Conservation (phyloP, 306 rosid genomes). For the Lablab purpureus region DNA sequence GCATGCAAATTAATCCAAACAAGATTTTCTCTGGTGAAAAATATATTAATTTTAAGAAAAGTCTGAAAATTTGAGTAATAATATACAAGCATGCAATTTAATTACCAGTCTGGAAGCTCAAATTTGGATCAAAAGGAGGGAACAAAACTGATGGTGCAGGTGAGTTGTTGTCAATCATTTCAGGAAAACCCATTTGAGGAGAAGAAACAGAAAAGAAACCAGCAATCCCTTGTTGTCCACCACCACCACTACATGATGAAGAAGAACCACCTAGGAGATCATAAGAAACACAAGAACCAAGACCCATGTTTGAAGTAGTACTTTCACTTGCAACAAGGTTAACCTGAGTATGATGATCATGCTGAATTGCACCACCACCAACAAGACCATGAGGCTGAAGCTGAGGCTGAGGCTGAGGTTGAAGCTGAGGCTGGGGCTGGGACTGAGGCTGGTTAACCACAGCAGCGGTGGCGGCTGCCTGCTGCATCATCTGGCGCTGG, state of each 20-base stretch:
- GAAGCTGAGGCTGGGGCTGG: background rate
- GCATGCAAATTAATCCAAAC: no score
- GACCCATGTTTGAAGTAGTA: slow-evolving; percentile 16
- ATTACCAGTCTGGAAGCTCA: slow-evolving; percentile 71
- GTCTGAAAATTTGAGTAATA: no score
- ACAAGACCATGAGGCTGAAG: background rate
- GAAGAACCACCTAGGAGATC: slow-evolving; percentile 52
- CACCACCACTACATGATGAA: slow-evolving; percentile 39
- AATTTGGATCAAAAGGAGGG: slow-evolving; percentile 53
- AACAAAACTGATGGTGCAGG: slow-evolving; percentile 54
- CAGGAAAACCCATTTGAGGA: slow-evolving; percentile 66
- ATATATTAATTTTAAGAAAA: no score
- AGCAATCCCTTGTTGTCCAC: slow-evolving; percentile 38
- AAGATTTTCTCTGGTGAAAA: no score
- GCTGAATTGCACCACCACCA: slow-evolving; percentile 56
- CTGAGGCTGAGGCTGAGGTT: background rate
- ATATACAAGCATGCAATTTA: slow-evolving; percentile 22
- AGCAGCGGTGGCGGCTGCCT: slow-evolving; percentile 51
- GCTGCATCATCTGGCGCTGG: slow-evolving; percentile 75
- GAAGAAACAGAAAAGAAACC: slow-evolving; percentile 53
- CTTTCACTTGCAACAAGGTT: background rate
- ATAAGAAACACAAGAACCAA: slow-evolving; percentile 38
- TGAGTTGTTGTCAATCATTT: slow-evolving; percentile 58
- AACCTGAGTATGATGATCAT: background rate
- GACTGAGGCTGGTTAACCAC: background rate